Evolutionary conservation across 78 protist species (phyloP).

Genomic region (Bodo saltans): DNA sequence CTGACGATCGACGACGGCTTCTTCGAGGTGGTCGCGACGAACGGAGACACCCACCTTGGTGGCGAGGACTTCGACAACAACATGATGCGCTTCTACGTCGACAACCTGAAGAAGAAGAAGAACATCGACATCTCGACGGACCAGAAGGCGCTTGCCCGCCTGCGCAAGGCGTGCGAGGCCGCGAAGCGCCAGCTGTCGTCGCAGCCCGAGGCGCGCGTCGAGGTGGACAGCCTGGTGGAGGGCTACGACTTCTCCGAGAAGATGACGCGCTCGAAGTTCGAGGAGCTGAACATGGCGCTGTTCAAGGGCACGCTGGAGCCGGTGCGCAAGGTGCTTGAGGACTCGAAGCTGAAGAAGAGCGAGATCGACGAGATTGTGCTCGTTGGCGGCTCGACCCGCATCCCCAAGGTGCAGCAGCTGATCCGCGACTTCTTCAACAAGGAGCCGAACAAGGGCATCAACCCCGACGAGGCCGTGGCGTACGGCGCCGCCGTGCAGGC

Average conservation of each 20-base stretch:
- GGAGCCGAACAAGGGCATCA: conserved; percentile 93
- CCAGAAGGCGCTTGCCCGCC: conserved; percentile 83
- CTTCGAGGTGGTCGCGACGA: conserved; percentile 97
- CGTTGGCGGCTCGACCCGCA: conserved; percentile 99
- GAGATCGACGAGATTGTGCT: conserved; percentile 95
- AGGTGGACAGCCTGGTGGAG: conserved; percentile 89
- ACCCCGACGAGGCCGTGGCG: conserved; percentile 99
- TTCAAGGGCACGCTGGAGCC: conserved; percentile 92
- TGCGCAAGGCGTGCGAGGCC: conserved; percentile 89
- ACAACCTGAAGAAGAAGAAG: conserved; percentile 93
- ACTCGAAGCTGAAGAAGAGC: conserved; percentile 82
- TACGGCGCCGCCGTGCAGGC: conserved; percentile 99
- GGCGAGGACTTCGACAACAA: conserved; percentile 99
- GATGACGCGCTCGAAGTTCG: conserved; percentile 97
- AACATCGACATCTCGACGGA: conserved; percentile 49
- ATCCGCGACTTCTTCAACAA: conserved; percentile 94
- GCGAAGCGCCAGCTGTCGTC: conserved; percentile 93
- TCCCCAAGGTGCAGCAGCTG: conserved; percentile 96
- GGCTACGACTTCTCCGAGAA: conserved; percentile 95
- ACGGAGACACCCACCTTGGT: conserved; percentile 98
- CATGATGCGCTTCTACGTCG: conserved; percentile 80
- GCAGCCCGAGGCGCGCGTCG: conserved; percentile 74
- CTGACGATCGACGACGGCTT: conserved; percentile 94
- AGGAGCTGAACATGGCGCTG: conserved; percentile 94
- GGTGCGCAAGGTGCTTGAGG: conserved; percentile 86